Base-by-base conservation (phyloP, 768 basidiomycete genomes). In the Suillus luteus region DNA sequence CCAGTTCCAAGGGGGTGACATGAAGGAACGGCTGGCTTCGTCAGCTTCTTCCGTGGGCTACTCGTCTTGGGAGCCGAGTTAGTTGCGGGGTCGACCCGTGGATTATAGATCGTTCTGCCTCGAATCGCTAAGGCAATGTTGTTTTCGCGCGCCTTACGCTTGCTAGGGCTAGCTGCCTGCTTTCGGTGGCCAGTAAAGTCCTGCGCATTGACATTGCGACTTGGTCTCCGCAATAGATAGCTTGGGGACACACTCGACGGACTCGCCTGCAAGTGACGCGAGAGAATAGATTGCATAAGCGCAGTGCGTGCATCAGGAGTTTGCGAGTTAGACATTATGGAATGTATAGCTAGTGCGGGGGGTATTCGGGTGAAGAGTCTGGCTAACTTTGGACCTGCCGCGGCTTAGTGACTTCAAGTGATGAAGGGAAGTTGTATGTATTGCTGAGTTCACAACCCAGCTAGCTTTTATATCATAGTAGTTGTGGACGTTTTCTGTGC, bases 231-330 rank as follows among this genome's bases (percentile, higher is more conserved):
- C 33, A 58, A 41, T 4, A 62, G 43, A 9, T 60, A 57, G n/a
- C 62, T 35, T n/a, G 59, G 22, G 12, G 52, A 43, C 51, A n/a
- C 62, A 12, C 41, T 22, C 27, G 11, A 46, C 6, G 40, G 31
- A 40, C 70, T 69, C 65, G 69, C 65, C 70, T 48, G 72, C 67
- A 62, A 63, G 60, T 62, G 66, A 15, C 67, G 77, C 15, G 73
- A 71, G 44, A 71, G 54, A 54, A 75, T 73, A n/a, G 66, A 66
- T 54, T 68, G 67, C 67, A 72, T 69, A 43, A 78, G 62, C 33
- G 78, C 77, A 54, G 71, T 66, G 41, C 74, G 72, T 19, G 77
- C 77, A 64, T 78, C 78, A 40, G 77, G 72, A 59, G 78, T 69
- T 60, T 77, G 68, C 48, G 63, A 66, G 38, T 63, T 63, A 52